Conservation (phyloP, 768 basidiomycete genomes). For the Ephemerocybe angulata region DNA sequence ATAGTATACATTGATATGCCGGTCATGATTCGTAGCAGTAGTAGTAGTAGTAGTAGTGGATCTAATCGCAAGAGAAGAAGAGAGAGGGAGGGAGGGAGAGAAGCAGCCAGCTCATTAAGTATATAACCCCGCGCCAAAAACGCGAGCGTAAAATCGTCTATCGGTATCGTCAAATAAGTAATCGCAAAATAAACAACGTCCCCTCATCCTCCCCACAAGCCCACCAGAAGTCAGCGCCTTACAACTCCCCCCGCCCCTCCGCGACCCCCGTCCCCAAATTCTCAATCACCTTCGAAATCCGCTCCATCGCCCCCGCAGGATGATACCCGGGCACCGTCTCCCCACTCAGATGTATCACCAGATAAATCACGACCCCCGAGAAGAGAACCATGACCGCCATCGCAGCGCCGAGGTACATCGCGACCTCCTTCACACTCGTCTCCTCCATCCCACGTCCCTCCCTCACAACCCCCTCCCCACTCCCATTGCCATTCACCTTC, state of each 20-base stretch:
- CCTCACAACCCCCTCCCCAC: conserved; percentile 8
- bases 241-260: not conserved
- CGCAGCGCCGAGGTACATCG: conserved; percentile 29
- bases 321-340: conserved; percentile 1
- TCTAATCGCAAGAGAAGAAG: no score
- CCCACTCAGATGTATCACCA: conserved; percentile 15
- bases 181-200: no score
- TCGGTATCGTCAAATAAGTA: no score
- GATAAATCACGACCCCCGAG: conserved; percentile 19
- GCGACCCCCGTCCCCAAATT: not conserved
- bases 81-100: no score
- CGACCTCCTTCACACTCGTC: conserved; percentile 18
- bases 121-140: no score
- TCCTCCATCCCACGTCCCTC: conserved; percentile 10
- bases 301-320: not conserved
- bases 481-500: not conserved
- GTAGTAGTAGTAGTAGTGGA: no score
- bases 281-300: not conserved
- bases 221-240: not conserved
- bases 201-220: no score
- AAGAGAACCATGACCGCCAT: conserved; percentile 21
- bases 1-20: no score
- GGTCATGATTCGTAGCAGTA: no score
- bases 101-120: no score
- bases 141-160: no score